Base-by-base conservation (phyloP, 441 rosid species). In the Populus hybrid region DNA sequence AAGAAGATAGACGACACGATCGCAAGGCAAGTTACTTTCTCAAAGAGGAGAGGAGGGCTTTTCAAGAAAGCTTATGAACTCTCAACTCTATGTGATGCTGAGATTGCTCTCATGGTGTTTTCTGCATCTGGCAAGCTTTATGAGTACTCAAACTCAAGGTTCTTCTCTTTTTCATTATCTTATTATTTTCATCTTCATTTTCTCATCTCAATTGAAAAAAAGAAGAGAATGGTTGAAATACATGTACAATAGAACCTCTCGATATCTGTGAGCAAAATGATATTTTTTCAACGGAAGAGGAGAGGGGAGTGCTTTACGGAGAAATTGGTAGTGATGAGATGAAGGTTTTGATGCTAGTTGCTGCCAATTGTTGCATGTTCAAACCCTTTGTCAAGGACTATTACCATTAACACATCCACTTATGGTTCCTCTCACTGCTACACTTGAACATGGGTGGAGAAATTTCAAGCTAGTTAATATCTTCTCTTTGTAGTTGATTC, bases 1-100 rank as follows among this genome's bases (percentile, higher is more conserved):
- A 86, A 82, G 82, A 88, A 82, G 77, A 88, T 88, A 31, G 88
- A 78, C 21, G 83, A 84, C 75, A 74, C 59, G 1, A 38, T 86
- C 10, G 86, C 86, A 33, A 33, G 36, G 68, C 90, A 88, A 64
- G 90, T 88, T 18, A 86, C 86, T 10, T 88, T 88, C 79, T 84
- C 90, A 1, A 88, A 88, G 81, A 88, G 90, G 66, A 84, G 89
- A 69, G 83, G 82, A 78, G 88, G 90, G 76, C 85, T 86, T 61
- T 86, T 88, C 81, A 88, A 88, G 82, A 86, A 86, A 68, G 89
- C 90, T 45, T 65, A 69, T 16, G 87, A 87, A 63, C 86, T 85
- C 28, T 82, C 88, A 18, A 81, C 79, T 21, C 88, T 87, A 23
- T 87, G 90, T 29, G 88, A 87, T 69, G 90, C 86, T 71, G 89